Conservation (phyloP, 2,329 filamentous ascomycete genomes). For the Botrytis elliptica region DNA sequence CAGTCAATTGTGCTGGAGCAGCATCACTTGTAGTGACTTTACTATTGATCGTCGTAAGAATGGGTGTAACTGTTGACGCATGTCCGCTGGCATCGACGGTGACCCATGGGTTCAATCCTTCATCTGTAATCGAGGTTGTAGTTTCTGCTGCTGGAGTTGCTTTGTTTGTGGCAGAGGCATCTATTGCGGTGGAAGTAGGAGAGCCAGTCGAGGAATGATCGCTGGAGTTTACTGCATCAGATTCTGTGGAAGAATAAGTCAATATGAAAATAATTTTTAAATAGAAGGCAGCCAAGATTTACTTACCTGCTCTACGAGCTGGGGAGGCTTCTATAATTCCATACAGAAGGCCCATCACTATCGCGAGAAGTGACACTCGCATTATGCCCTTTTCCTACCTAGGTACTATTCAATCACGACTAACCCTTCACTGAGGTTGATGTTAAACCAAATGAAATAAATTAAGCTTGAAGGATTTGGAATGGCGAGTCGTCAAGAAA, state of each 20-base stretch:
- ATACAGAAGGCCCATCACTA: slow-evolving; percentile 4
- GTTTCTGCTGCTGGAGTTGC: not conserved
- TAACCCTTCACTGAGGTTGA: not conserved
- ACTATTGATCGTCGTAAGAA: slow-evolving; percentile 31
- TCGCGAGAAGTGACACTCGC: not conserved
- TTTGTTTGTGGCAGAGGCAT: not conserved
- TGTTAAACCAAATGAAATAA: not conserved
- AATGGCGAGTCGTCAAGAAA: not conserved
- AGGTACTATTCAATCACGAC: not conserved
- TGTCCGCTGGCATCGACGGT: slow-evolving; percentile 33
- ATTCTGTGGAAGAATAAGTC: slow-evolving; percentile 4
- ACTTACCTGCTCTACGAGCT: not conserved
- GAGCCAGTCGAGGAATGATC: not conserved
- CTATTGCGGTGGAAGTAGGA: not conserved
- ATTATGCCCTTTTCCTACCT: not conserved
- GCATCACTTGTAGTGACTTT: slow-evolving; percentile 31
- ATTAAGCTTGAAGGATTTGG: not conserved
- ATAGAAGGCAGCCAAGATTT: too few relatives aligned
- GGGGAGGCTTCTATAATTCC: not conserved
- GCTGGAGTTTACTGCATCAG: not conserved
- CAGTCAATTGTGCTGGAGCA: slow-evolving; percentile 29
- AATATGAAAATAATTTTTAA: not conserved
- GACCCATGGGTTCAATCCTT: slow-evolving; percentile 32
- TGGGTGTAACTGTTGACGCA: slow-evolving; percentile 34
- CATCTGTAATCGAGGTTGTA: slow-evolving; percentile 11